Evolutionary conservation across 139 green algal species (phyloP).

Genomic region (Zygnema circumcarinatum): DNA sequence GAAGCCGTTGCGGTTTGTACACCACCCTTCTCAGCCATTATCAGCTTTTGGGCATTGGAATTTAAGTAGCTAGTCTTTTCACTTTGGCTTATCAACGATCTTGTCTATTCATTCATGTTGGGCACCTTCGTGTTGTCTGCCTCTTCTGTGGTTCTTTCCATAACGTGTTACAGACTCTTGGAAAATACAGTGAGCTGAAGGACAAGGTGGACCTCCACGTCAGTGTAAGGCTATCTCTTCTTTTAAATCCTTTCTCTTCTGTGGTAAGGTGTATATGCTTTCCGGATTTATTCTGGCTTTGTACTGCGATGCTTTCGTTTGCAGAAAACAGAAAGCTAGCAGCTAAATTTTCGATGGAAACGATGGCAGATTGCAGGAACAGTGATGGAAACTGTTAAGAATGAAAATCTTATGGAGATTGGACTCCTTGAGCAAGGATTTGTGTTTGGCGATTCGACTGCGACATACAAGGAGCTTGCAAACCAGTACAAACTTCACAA

Average conservation of each 20-base stretch:
- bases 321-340: too few species aligned
- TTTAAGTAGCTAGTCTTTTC: too few species aligned
- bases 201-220: slow-evolving; percentile 84
- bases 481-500: not conserved
- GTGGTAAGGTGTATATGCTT: too few species aligned
- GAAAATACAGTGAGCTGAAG: slow-evolving; percentile 85
- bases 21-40: too few species aligned
- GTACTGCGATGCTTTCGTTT: too few species aligned
- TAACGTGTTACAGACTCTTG: slow-evolving; percentile 79
- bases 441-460: slow-evolving; percentile 90
- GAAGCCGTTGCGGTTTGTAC: not conserved
- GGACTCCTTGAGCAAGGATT: slow-evolving; percentile 95
- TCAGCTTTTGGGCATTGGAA: too few species aligned
- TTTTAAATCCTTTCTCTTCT: not conserved
- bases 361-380: not conserved
- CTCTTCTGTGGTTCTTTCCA: too few species aligned
- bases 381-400: not conserved
- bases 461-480: slow-evolving; percentile 84
- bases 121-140: too few species aligned
- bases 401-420: slow-evolving; percentile 75
- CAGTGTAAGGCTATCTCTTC: slow-evolving; percentile 15
- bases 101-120: too few species aligned
- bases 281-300: too few species aligned
- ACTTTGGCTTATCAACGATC: too few species aligned
- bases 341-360: too few species aligned